Conservation (phyloP, 805 yeast species). For the Ogataea henricii region DNA sequence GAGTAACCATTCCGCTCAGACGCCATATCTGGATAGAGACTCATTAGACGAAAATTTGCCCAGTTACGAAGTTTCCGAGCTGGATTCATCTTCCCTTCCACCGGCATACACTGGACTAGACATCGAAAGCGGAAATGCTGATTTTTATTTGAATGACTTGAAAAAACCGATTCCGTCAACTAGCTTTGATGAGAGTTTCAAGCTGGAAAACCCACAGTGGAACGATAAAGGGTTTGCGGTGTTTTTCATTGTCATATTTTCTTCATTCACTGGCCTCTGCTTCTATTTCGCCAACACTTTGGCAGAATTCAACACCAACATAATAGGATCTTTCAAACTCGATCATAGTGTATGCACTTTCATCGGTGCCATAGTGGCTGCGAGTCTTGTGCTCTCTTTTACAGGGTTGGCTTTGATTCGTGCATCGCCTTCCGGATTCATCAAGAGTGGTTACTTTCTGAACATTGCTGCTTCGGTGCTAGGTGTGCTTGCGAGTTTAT, state of each 20-base stretch:
- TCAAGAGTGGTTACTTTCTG: conserved; percentile 4
- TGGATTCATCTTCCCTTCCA: background rate
- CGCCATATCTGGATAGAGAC: background rate
- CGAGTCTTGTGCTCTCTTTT: background rate
- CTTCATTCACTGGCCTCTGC: conserved; percentile 18
- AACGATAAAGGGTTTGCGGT: conserved; percentile 73
- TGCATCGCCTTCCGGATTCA: conserved; percentile 7
- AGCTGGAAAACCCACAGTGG: conserved; percentile 58
- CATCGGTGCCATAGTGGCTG: background rate
- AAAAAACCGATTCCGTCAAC: conserved; percentile 30
- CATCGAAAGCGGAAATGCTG: conserved; percentile 8
- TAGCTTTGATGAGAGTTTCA: conserved; percentile 68
- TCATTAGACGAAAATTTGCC: conserved; percentile 1
- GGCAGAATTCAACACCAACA: background rate
- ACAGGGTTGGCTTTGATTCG: conserved; percentile 1
- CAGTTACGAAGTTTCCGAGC: background rate
- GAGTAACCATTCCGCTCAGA: background rate
- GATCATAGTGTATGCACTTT: background rate
- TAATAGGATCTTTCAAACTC: background rate
- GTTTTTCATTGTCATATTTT: conserved; percentile 36
- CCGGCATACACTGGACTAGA: conserved; percentile 9
- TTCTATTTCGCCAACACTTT: background rate
- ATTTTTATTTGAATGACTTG: conserved; percentile 6
- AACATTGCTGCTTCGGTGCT: conserved; percentile 53
- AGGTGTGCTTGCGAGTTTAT: conserved; percentile 72